These are phyloP conservation scores for Withania somnifera DNA, from an alignment of 305 asterid genomes.

Conservation along the genomic window DNA sequence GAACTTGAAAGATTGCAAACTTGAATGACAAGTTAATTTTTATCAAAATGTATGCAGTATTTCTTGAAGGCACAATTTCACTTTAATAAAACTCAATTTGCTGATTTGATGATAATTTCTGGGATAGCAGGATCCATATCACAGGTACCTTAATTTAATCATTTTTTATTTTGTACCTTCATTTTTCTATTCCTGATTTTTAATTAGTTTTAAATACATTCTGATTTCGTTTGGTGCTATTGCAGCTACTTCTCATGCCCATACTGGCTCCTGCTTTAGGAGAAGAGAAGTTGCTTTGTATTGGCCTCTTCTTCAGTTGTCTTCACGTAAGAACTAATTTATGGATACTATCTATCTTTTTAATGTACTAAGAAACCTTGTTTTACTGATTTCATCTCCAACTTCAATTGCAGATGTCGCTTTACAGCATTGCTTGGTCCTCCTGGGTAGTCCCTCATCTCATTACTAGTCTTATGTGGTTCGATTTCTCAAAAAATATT, in stretches of 20 bases:
- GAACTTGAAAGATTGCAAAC: not conserved
- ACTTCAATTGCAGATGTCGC: constrained; percentile 50
- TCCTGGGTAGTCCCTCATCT: constrained; percentile 48
- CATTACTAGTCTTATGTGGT: not conserved
- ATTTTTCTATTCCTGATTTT: not conserved
- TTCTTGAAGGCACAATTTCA: constrained; percentile 82
- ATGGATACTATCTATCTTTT: not conserved
- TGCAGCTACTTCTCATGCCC: constrained; percentile 79
- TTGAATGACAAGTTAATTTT: not conserved
- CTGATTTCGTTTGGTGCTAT: constrained; percentile 1
- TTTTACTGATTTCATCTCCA: not conserved
- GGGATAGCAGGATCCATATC: constrained; percentile 73
- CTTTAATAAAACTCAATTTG: constrained; percentile 78
- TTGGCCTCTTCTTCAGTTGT: constrained; percentile 55
- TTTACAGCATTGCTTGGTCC: constrained; percentile 80
- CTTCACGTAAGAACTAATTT: constrained; percentile 29
- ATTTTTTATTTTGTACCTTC: not conserved
- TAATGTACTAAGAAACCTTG: not conserved
- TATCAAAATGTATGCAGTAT: constrained; percentile 36
- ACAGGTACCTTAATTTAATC: constrained; percentile 32
- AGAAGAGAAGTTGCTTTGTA: constrained; percentile 60
- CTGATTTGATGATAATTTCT: constrained; percentile 66
- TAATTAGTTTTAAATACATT: not conserved
- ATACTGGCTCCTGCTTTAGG: constrained; percentile 53
- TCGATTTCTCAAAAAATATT: not conserved